Conservation (phyloP, 495 filamentous ascomycete genomes). For the Penicillium malachiteum region DNA sequence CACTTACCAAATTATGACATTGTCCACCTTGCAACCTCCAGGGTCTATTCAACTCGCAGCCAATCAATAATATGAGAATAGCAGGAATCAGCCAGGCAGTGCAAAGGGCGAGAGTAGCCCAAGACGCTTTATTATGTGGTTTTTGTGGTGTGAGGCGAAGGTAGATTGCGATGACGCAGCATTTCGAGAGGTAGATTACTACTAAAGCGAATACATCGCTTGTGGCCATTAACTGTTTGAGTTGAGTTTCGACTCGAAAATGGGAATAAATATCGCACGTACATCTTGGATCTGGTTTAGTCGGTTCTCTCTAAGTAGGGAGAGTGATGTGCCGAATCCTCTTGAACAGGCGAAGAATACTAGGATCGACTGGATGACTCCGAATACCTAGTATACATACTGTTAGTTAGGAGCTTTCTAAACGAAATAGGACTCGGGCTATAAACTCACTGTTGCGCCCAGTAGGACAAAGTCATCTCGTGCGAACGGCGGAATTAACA, state of each 20-base stretch:
- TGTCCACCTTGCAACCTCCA: constrained; percentile 35
- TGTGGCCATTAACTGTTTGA: constrained; percentile 33
- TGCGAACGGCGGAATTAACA: constrained; percentile 38
- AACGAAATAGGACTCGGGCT: too few species aligned
- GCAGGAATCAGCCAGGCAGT: constrained; percentile 38
- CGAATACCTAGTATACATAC: constrained; percentile 22
- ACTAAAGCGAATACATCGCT: constrained; percentile 47
- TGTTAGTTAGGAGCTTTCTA: too few species aligned
- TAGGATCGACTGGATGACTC: constrained; percentile 34
- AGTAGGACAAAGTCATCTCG: constrained; percentile 41
- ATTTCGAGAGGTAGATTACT: constrained; percentile 47
- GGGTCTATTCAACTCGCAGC: constrained; percentile 41
- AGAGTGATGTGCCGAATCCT: constrained; percentile 43
- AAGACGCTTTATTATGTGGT: constrained; percentile 37
- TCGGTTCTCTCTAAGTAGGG: constrained; percentile 28
- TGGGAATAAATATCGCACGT: constrained; percentile 5
- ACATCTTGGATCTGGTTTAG: constrained; percentile 39
- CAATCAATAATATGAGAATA: constrained; percentile 34
- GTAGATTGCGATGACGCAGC: constrained; percentile 46
- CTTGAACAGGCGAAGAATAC: constrained; percentile 35
- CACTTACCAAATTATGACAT: constrained; percentile 39
- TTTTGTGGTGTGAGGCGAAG: constrained; percentile 48
- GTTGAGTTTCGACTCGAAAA: not conserved
- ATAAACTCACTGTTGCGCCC: constrained; percentile 39
- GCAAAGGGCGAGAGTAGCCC: constrained; percentile 32